phyloP scores from a whole-genome alignment of 2,329 filamentous ascomycete genomes.

The Alternaria incomplexa region DNA sequence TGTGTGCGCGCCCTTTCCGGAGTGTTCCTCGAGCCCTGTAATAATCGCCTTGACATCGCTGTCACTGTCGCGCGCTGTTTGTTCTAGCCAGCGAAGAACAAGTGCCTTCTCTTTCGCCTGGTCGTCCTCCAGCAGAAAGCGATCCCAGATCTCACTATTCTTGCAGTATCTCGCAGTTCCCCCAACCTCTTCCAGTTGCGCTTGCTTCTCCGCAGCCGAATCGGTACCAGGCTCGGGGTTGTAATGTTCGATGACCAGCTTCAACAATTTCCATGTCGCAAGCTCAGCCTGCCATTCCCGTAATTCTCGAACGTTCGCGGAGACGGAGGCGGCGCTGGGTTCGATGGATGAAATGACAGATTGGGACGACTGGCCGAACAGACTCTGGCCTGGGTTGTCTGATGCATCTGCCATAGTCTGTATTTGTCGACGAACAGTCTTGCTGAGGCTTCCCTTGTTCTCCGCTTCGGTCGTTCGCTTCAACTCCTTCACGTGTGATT shows the following conservation, averaged over 20 bases:
- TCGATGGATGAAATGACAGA: slow-evolving; percentile 25
- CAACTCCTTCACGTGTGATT: slow-evolving; percentile 56
- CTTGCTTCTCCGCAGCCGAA: slow-evolving; percentile 38
- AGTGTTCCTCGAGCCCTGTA: slow-evolving; percentile 71
- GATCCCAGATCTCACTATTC: slow-evolving; percentile 70
- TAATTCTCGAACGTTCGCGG: slow-evolving; percentile 57
- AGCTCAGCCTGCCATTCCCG: slow-evolving; percentile 79
- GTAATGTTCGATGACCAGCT: slow-evolving; percentile 75
- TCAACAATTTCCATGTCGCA: slow-evolving; percentile 88
- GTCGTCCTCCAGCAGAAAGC: slow-evolving; percentile 76
- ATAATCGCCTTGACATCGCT: slow-evolving; percentile 78
- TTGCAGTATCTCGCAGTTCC: slow-evolving; percentile 59
- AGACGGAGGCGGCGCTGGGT: slow-evolving; percentile 22
- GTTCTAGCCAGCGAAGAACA: slow-evolving; percentile 85
- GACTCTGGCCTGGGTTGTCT: slow-evolving; percentile 13
- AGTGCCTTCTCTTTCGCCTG: slow-evolving; percentile 78
- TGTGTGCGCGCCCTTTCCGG: slow-evolving; percentile 67
- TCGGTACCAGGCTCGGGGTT: slow-evolving; percentile 49
- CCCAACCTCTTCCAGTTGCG: slow-evolving; percentile 39
- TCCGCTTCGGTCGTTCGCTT: slow-evolving; percentile 52
- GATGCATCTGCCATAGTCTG: slow-evolving; percentile 35
- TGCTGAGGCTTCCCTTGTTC: slow-evolving; percentile 38
- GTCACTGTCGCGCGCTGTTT: slow-evolving; percentile 70
- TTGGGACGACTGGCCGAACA: slow-evolving; percentile 26
- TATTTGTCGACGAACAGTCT: slow-evolving; percentile 42